phyloP scores from a whole-genome alignment of 805 yeast species.

The Ogataea paradorogensis region DNA sequence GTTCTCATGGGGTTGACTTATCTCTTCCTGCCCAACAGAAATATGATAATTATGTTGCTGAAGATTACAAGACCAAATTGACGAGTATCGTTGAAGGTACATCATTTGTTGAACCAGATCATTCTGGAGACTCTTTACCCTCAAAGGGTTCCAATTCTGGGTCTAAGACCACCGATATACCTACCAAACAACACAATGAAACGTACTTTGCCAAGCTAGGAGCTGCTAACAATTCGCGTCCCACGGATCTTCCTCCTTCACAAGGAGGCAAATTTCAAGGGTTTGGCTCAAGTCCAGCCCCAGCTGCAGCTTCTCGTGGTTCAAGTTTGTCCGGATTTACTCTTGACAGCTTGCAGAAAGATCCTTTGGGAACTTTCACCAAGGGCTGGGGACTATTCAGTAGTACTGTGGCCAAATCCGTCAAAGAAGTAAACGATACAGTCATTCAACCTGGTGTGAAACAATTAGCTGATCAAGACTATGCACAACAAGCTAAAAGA shows the following conservation, averaged over 20 bases:
- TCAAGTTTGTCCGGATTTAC: constrained; percentile 57
- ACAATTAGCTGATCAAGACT: constrained; percentile 75
- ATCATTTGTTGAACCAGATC: constrained; percentile 66
- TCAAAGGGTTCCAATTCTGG: constrained; percentile 9
- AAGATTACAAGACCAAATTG: constrained; percentile 83
- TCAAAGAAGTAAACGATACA: constrained; percentile 78
- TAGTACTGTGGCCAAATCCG: constrained; percentile 77
- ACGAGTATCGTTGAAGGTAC: constrained; percentile 72
- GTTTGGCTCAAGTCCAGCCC: constrained; percentile 75
- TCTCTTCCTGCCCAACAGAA: constrained; percentile 65
- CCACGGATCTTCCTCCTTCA: constrained; percentile 81
- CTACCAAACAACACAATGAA: constrained; percentile 64
- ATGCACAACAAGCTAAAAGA: constrained; percentile 75
- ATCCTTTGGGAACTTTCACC: constrained; percentile 86
- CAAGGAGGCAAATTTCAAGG: constrained; percentile 94
- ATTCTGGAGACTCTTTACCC: constrained; percentile 44
- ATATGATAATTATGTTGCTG: constrained; percentile 89
- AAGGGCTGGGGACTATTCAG: constrained; percentile 96
- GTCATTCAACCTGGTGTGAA: constrained; percentile 90
- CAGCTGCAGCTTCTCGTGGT: constrained; percentile 28
- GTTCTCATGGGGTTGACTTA: constrained; percentile 65
- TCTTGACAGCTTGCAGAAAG: constrained; percentile 66
- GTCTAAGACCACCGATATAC: constrained; percentile 4
- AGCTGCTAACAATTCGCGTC: constrained; percentile 63
- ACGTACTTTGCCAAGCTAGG: constrained; percentile 81